Base-by-base conservation (phyloP, 2,329 filamentous ascomycete species). In the Diaporthe amygdali region DNA sequence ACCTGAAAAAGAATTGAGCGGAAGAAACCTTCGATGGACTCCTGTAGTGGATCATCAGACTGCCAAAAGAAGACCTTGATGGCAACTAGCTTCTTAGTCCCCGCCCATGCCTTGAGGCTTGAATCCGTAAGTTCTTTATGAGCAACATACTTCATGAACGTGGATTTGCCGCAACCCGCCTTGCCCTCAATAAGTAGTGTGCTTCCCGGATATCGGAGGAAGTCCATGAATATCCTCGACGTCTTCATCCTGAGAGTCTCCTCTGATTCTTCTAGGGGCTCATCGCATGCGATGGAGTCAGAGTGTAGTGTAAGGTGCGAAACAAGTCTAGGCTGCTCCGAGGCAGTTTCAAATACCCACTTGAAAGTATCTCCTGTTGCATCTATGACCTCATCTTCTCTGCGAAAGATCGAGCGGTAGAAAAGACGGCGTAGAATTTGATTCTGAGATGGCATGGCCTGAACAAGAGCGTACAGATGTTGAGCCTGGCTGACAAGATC, bases 341-440 rank as follows among this genome's bases (percentile, higher is more conserved):
- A n/a, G n/a, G 25, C 30, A 3, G 70, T 67, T 6, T 63, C 39
- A 14, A 76, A 49, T 25, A 78, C 74, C 76, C 76, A 78, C 10
- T 52, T 20, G 51, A 76, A 76, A 3, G 76, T 78, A 5, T 71
- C 71, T 17, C 27, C 68, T 30, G 74, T 72, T 3, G 76, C 71
- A 47, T 71, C 41, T 17, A 68, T 61, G 20, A 77, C 47, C 9
- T 54, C 63, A 17, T 54, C 63, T 25, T 66, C 63, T n/a, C 63
- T 41, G 20, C 63, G 63, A 22, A 66, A 66, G n/a, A 66, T 66
- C 6, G 63, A 66, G 10, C 49, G 34, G 15, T 52, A 66, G 34
- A 44, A 66, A 12, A 66, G 63, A n/a, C 47, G 63, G 14, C 63
- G 47, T 12, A 54, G 47, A 15, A 54, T 32, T 10, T n/a, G 34